Evolutionary conservation across 2,329 filamentous ascomycete species (phyloP).

Genomic region (Talaromyces sp.): DNA sequence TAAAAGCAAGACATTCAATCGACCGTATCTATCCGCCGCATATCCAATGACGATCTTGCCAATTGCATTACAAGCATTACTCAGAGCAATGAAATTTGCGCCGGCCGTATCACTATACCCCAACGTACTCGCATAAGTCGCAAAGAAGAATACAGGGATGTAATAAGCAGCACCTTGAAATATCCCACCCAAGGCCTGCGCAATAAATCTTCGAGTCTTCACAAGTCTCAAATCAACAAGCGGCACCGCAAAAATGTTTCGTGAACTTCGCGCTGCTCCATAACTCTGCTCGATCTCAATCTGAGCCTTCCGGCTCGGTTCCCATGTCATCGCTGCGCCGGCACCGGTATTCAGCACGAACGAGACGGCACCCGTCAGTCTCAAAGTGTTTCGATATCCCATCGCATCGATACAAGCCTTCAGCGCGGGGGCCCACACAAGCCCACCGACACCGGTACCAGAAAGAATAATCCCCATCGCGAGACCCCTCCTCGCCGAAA

Average conservation of each 20-base stretch:
- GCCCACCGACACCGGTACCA: slow-evolving; percentile 37
- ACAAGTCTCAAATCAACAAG: slow-evolving; percentile 33
- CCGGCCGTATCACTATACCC: slow-evolving; percentile 34
- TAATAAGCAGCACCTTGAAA: slow-evolving; percentile 38
- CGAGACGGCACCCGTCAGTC: slow-evolving; percentile 29
- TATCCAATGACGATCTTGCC: slow-evolving; percentile 37
- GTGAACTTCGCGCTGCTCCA: slow-evolving; percentile 11
- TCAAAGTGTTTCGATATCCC: slow-evolving; percentile 36
- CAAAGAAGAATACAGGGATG: slow-evolving; percentile 37
- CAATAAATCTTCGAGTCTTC: slow-evolving; percentile 30
- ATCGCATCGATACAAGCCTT: slow-evolving; percentile 26
- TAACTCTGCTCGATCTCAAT: slow-evolving; percentile 14
- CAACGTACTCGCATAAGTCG: slow-evolving; percentile 35
- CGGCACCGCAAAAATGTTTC: slow-evolving; percentile 14
- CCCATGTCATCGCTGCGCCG: slow-evolving; percentile 26
- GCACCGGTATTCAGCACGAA: slow-evolving; percentile 25
- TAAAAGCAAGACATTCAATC: slow-evolving; percentile 36
- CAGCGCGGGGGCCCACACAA: slow-evolving; percentile 32
- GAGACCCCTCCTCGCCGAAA: slow-evolving; percentile 29
- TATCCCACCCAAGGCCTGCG: slow-evolving; percentile 32
- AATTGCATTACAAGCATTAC: slow-evolving; percentile 37
- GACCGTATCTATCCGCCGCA: slow-evolving; percentile 34
- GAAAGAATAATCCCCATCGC: slow-evolving; percentile 38
- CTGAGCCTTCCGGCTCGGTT: slow-evolving; percentile 20
- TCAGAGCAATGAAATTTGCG: slow-evolving; percentile 37